These are phyloP conservation scores for Colletotrichum viniferum DNA, from an alignment of 2,329 filamentous ascomycete genomes.

Conservation along the genomic window DNA sequence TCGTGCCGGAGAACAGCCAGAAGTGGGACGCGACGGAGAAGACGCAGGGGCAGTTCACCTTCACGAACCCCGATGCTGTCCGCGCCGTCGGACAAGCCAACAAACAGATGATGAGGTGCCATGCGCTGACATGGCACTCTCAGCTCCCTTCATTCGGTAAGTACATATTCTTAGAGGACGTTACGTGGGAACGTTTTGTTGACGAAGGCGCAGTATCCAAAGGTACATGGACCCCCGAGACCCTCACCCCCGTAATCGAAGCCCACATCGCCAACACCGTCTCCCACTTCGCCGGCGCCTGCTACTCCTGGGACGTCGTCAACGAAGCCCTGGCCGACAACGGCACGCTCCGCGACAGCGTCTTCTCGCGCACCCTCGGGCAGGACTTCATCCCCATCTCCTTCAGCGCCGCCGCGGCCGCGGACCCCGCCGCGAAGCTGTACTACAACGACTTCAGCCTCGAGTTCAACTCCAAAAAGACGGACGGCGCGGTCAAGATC, in stretches of 20 bases:
- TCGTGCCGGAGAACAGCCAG: constrained; percentile 65
- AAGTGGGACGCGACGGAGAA: constrained; percentile 67
- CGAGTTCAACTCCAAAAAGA: constrained; percentile 17
- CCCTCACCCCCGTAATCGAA: constrained; percentile 43
- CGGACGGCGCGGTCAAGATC: constrained; percentile 55
- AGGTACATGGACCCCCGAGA: constrained; percentile 63
- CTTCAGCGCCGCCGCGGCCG: constrained; percentile 52
- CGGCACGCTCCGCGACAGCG: constrained; percentile 48
- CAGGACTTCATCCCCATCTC: constrained; percentile 57
- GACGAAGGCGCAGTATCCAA: constrained; percentile 54
- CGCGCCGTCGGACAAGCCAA: constrained; percentile 44
- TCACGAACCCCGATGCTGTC: constrained; percentile 57
- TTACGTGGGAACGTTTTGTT: not conserved
- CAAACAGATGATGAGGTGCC: constrained; percentile 58
- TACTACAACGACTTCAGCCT: constrained; percentile 66
- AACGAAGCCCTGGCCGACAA: constrained; percentile 62
- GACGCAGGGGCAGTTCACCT: constrained; percentile 61
- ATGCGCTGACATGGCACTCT: constrained; percentile 69
- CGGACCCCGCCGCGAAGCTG: constrained; percentile 54
- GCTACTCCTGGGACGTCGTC: constrained; percentile 56
- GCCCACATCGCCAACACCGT: constrained; percentile 54
- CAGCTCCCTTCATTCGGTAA: constrained; percentile 53
- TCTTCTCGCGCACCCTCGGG: constrained; percentile 57
- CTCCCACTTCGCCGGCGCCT: constrained; percentile 47
- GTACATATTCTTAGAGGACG: fast-evolving